A percentile compares a stretch with the other conserved stretches of the same genome.
Evolutionary conservation across 441 rosid species (phyloP).

Genomic region (Corymbia calophylla): DNA sequence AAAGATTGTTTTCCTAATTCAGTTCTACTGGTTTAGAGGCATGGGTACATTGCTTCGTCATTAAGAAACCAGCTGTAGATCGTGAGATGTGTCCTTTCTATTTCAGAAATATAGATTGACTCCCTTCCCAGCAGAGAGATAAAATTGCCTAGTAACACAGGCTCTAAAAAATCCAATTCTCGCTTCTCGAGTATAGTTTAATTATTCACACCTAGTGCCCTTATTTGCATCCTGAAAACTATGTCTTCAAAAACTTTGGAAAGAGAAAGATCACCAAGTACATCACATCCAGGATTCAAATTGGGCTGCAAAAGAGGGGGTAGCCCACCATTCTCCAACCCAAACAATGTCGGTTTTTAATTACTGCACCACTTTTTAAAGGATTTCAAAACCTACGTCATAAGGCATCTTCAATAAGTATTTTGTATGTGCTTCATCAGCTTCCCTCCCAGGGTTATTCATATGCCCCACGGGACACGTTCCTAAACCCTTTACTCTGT

Average conservation of each 20-base stretch:
- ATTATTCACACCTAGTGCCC: background rate
- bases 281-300: background rate
- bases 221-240: background rate
- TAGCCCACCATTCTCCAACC: background rate
- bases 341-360: background rate
- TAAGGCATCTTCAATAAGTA: background rate
- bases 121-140: background rate
- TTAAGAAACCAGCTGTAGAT: background rate
- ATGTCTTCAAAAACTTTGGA: background rate
- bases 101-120: background rate
- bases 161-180: background rate
- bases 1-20: background rate
- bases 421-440: background rate
- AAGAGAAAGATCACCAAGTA: background rate
- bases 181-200: accelerated
- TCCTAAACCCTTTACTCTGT: background rate
- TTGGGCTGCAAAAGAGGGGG: background rate
- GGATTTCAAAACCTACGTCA: background rate
- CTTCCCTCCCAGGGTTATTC: background rate
- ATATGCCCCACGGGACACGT: background rate
- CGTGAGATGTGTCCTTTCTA: background rate
- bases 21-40: background rate
- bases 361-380: background rate
- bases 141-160: background rate
- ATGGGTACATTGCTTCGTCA: background rate